A percentile compares a stretch with the other conserved stretches of the same genome.
These are phyloP conservation scores for Aphanoascus verrucosus DNA, from an alignment of 2,329 filamentous ascomycete species.

Conservation along the genomic window DNA sequence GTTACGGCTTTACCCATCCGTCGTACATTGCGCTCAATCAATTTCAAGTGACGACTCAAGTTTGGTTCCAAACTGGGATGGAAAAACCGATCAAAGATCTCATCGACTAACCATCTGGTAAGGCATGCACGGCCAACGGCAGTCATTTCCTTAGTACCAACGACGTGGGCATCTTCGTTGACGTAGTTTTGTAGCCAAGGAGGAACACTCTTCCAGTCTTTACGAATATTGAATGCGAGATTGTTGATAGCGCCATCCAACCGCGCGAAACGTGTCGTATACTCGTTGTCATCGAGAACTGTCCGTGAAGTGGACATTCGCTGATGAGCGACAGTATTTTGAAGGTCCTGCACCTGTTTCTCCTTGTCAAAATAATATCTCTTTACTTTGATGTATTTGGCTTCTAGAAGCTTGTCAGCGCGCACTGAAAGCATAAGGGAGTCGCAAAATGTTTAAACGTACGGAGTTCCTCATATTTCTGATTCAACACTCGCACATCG, in stretches of 20 bases:
- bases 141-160: conserved; percentile 95
- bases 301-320: conserved; percentile 89
- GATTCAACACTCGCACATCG: conserved; percentile 37
- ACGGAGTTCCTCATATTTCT: conserved; percentile 39
- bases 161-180: conserved; percentile 72
- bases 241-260: conserved; percentile 92
- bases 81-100: conserved; percentile 85
- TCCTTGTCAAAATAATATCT: conserved; percentile 91
- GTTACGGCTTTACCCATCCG: conserved; percentile 61
- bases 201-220: conserved; percentile 79
- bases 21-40: conserved; percentile 78
- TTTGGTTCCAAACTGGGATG: conserved; percentile 73
- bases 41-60: conserved; percentile 69
- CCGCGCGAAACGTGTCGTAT: conserved; percentile 75
- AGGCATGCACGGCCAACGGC: conserved; percentile 84
- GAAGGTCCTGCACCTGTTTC: conserved; percentile 80
- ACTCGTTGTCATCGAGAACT: conserved; percentile 90
- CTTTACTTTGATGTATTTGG: conserved; percentile 97
- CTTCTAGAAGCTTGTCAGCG: conserved; percentile 46
- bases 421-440: background rate
- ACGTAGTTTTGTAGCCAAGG: conserved; percentile 68
- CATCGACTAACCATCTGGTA: conserved; percentile 78
- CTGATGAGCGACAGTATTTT: conserved; percentile 96
- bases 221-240: conserved; percentile 88
- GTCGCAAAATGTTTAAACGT: conserved; percentile 17